Base-by-base conservation (phyloP, 225 moss, liverwort and hornwort genomes). In the Anthoceros angustus region DNA sequence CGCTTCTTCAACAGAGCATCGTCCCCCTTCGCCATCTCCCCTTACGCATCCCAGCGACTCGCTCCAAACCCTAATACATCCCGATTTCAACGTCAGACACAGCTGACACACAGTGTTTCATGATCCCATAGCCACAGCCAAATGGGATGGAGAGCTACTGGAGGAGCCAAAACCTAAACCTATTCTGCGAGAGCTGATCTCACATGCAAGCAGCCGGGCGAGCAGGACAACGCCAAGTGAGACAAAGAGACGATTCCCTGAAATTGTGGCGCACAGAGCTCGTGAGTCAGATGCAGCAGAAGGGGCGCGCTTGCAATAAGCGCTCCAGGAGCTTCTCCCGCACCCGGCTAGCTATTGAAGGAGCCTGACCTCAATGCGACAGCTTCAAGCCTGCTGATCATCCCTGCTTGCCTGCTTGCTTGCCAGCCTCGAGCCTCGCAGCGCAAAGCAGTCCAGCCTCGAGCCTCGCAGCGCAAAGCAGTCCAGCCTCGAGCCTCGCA, bases 1-100 rank as follows among this genome's bases (percentile, higher is more conserved):
- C 82, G 88, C 80, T 92, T 87, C 84, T 98, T 98, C 70, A 82
- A 84, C 61, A 98, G 66, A 8, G 86, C 78, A 41, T 98, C 98
- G 66, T 98, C 92, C 49, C 98, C 92, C 72, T 98, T 98, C 72
- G 89, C 83, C 98, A 98, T 98, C 72, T 16, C 43, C 43, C 25
- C 32, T 2, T 39, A 4, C 23, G 55, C 8, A 20, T 23, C 14
- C n/a, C 55, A 18, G 55, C 55, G 7, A 7, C 55, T 9, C n/a
- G 23, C 14, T 12, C 55, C 55, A 9, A 55, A 7, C 55, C 55
- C 55, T 55, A 23, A 55, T 1, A 32, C 32, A 4, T 32, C 32
- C 32, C 4, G 4, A 1, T 32, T 1, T 32, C 32, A 1, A 32
- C 32, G 32, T 32, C 4, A 1, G 32, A 32, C 1, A 32, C 32